phyloP scores from a whole-genome alignment of 2,329 filamentous ascomycete species.

The Fusarium verrucosum region DNA sequence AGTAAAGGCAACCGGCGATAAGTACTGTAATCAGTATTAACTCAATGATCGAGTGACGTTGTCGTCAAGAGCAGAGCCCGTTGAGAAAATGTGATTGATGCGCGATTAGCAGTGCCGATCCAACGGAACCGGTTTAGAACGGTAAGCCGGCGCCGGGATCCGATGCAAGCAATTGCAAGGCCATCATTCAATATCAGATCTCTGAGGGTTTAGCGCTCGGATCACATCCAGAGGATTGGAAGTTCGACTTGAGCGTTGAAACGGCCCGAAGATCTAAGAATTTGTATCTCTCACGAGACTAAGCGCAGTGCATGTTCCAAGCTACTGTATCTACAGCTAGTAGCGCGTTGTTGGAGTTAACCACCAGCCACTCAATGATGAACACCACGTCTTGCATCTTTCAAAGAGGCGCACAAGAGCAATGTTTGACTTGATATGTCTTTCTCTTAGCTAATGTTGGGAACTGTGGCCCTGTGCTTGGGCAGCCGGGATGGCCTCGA shows the following conservation, averaged over 20 bases:
- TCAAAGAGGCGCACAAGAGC: slow-evolving; percentile 22
- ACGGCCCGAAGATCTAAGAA: slow-evolving; percentile 3
- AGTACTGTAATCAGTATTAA: not conserved
- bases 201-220: not conserved
- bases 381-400: slow-evolving; percentile 22
- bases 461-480: slow-evolving; percentile 25
- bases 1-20: not conserved
- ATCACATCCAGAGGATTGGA: not conserved
- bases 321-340: no score
- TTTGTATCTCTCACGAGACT: not conserved
- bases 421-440: not conserved
- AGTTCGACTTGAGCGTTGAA: slow-evolving; percentile 6
- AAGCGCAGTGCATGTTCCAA: not conserved
- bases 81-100: not conserved
- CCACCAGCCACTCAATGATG: slow-evolving; percentile 24
- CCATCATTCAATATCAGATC: slow-evolving; percentile 11
- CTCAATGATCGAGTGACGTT: not conserved
- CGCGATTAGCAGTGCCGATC: slow-evolving; percentile 31
- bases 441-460: not conserved
- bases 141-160: slow-evolving; percentile 26
- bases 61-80: not conserved
- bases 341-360: not conserved
- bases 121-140: slow-evolving; percentile 15
- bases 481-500: slow-evolving; percentile 22
- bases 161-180: slow-evolving; percentile 33